phyloP scores from a whole-genome alignment of 352 stramenopile species.

The Phytophthora citrophthora region DNA sequence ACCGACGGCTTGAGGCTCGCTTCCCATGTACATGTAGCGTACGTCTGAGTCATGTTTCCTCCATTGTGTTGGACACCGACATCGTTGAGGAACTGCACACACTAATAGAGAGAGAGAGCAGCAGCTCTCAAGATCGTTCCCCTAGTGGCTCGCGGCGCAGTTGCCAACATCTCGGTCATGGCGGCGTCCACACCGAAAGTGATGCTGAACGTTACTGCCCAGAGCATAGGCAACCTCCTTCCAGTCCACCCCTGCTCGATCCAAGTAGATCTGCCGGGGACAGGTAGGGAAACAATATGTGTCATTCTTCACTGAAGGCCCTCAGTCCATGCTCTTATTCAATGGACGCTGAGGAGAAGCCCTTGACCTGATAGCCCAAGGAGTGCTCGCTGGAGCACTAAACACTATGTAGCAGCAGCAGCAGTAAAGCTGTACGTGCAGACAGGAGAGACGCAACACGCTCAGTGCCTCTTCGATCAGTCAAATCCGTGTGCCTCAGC shows the following conservation, averaged over 20 bases:
- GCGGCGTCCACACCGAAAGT: slow-evolving; percentile 12
- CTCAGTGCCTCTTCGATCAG: slow-evolving; percentile 10
- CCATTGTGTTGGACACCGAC: slow-evolving; percentile 10
- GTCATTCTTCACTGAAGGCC: too few relatives aligned
- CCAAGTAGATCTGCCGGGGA: slow-evolving; percentile 10
- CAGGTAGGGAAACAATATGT: neutral
- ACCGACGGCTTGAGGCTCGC: slow-evolving; percentile 9
- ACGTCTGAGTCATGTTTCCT: too few relatives aligned
- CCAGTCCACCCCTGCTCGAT: slow-evolving; percentile 4
- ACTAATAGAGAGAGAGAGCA: neutral
- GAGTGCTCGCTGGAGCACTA: too few relatives aligned
- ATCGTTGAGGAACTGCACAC: neutral
- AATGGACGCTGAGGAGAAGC: too few relatives aligned
- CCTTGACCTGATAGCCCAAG: too few relatives aligned
- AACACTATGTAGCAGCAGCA: too few relatives aligned
- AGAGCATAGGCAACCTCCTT: neutral
- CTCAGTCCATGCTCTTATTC: too few relatives aligned
- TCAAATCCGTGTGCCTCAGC: slow-evolving; percentile 12
- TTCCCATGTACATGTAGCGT: neutral
- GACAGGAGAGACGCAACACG: neutral
- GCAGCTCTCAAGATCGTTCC: slow-evolving; percentile 12
- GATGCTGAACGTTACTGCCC: slow-evolving; percentile 8
- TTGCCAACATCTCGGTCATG: slow-evolving; percentile 15
- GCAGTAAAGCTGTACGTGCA: too few relatives aligned
- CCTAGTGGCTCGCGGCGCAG: neutral